Evolutionary conservation across 768 basidiomycete genomes (phyloP).

Genomic region (Lactarius trivialis): DNA sequence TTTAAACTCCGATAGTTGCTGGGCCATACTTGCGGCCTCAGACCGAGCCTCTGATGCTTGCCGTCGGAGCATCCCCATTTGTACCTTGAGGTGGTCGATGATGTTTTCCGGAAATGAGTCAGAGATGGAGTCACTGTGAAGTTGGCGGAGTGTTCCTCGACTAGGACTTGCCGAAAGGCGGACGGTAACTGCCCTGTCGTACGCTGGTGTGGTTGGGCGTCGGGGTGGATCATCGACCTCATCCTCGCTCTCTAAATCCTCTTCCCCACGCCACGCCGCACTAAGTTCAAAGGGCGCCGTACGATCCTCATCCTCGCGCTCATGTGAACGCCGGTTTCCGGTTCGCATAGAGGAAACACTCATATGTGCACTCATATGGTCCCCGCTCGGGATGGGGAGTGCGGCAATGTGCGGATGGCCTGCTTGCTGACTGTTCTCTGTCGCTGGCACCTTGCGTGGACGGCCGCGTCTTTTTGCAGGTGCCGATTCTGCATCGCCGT

Average conservation of each 20-base stretch:
- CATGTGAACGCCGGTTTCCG: slow-evolving; percentile 21
- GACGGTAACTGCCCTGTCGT: slow-evolving; percentile 7
- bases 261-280: slow-evolving; percentile 27
- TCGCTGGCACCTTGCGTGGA: slow-evolving; percentile 18
- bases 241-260: slow-evolving; percentile 62
- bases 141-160: background rate
- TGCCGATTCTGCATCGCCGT: slow-evolving; percentile 14
- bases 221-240: slow-evolving; percentile 29
- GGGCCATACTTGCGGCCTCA: slow-evolving; percentile 56
- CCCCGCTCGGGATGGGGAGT: slow-evolving; percentile 10
- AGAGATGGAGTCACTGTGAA: background rate
- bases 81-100: slow-evolving; percentile 58
- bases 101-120: slow-evolving; percentile 30
- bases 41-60: slow-evolving; percentile 65
- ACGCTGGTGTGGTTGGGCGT: slow-evolving; percentile 14
- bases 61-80: slow-evolving; percentile 55
- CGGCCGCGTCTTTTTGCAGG: slow-evolving; percentile 24
- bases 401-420: slow-evolving; percentile 11
- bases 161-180: slow-evolving; percentile 4
- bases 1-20: slow-evolving; percentile 62
- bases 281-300: slow-evolving; percentile 27
- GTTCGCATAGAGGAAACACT: slow-evolving; percentile 27
- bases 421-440: slow-evolving; percentile 1
- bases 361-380: slow-evolving; percentile 8
- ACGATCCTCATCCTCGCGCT: slow-evolving; percentile 35